Conservation (phyloP, 2,329 filamentous ascomycete species). For the Ampelomyces quisqualis region DNA sequence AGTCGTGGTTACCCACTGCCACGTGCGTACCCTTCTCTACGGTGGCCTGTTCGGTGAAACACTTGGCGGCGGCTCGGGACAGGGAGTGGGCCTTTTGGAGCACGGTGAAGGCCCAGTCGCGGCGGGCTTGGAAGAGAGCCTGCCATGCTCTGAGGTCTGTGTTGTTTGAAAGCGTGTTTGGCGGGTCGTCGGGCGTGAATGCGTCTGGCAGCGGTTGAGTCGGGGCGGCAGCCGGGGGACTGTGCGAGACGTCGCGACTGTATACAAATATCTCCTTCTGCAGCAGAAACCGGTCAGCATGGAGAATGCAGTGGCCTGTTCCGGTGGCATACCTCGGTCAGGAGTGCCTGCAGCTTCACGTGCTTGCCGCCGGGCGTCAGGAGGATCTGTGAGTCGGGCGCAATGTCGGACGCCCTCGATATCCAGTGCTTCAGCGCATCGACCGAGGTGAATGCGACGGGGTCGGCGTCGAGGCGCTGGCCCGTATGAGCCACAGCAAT, state of each 20-base stretch:
- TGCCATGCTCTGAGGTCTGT: constrained; percentile 86
- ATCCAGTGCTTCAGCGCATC: constrained; percentile 86
- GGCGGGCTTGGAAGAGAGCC: constrained; percentile 76
- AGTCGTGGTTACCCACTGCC: constrained; percentile 80
- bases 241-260: constrained; percentile 63
- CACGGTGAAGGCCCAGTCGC: constrained; percentile 73
- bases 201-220: constrained; percentile 58
- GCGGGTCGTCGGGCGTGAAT: constrained; percentile 62
- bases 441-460: constrained; percentile 71
- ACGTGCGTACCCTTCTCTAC: constrained; percentile 80
- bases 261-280: constrained; percentile 91
- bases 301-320: background rate
- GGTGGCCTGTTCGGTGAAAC: constrained; percentile 71
- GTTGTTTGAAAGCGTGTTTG: constrained; percentile 79
- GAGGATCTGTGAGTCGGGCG: constrained; percentile 76
- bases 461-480: constrained; percentile 78
- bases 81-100: constrained; percentile 68
- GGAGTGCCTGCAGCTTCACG: constrained; percentile 75
- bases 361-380: constrained; percentile 83
- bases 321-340: constrained; percentile 66
- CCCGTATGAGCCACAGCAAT: constrained; percentile 93
- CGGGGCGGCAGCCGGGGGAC: constrained; percentile 50
- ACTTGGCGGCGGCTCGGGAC: constrained; percentile 61
- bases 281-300: constrained; percentile 11
- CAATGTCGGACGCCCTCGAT: constrained; percentile 70